Evolutionary conservation across 495 filamentous ascomycete species (phyloP).

Genomic region (Penicillium atrosanguineum): DNA sequence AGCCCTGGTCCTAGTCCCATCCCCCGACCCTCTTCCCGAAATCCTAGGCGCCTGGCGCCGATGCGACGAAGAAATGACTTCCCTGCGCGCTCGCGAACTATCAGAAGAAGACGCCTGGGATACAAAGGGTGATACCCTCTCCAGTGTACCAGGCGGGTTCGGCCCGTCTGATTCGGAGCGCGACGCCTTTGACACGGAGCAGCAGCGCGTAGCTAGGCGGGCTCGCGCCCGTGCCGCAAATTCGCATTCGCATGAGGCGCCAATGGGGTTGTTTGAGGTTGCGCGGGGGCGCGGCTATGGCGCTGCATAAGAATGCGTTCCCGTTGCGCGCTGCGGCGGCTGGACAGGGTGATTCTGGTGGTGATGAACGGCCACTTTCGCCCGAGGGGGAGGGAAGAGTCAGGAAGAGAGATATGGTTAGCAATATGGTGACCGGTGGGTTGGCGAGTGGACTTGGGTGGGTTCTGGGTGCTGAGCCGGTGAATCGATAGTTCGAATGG

Average conservation of each 20-base stretch:
- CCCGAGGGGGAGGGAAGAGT: constrained; percentile 46
- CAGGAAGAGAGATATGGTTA: constrained; percentile 78
- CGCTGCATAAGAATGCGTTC: constrained; percentile 64
- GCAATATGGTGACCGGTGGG: constrained; percentile 67
- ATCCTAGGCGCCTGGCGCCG: constrained; percentile 81
- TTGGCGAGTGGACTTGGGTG: constrained; percentile 82
- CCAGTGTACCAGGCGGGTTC: constrained; percentile 68
- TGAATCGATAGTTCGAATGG: constrained; percentile 27
- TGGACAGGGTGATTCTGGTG: constrained; percentile 23
- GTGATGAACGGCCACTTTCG: constrained; percentile 20
- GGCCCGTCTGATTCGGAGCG: constrained; percentile 41
- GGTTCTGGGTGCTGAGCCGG: constrained; percentile 73
- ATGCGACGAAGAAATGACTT: constrained; percentile 81
- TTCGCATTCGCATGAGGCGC: constrained; percentile 64
- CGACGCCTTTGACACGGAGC: constrained; percentile 43
- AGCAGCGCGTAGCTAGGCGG: constrained; percentile 34
- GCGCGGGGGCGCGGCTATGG: constrained; percentile 81
- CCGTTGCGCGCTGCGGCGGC: constrained; percentile 40
- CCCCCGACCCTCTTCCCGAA: constrained; percentile 69
- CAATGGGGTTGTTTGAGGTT: constrained; percentile 92
- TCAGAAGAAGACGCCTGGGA: constrained; percentile 75
- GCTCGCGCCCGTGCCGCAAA: constrained; percentile 36
- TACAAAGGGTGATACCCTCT: constrained; percentile 54
- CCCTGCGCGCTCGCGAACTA: constrained; percentile 65
- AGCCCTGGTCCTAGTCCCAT: constrained; percentile 76